Evolutionary conservation across 345 rosid species (phyloP).

Genomic region (Eutrema heterophyllum): DNA sequence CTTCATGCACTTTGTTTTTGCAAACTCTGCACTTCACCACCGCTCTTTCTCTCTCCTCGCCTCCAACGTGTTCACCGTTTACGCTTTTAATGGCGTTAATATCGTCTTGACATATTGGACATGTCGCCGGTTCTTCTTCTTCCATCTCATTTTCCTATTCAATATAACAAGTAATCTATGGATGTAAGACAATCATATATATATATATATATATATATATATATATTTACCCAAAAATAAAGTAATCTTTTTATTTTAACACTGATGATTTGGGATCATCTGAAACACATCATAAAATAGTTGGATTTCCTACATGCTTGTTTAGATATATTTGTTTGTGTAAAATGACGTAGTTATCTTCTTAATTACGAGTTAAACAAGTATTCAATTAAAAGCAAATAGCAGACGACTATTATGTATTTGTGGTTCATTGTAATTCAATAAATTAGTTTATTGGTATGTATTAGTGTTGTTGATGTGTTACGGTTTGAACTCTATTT

Average conservation of each 20-base stretch:
- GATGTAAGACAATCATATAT: neutral
- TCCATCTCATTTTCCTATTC: constrained; percentile 20
- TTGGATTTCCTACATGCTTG: no score
- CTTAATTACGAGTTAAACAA: no score
- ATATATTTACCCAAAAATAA: neutral
- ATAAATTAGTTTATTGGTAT: no score
- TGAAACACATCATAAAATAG: neutral
- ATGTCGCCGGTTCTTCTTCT: constrained; percentile 42
- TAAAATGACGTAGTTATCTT: no score
- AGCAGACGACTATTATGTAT: no score
- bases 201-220: no score
- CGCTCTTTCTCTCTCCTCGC: constrained; percentile 25
- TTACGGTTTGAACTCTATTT: no score
- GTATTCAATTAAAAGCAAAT: no score
- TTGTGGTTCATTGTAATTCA: no score
- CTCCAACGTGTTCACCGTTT: neutral
- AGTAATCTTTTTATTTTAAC: neutral
- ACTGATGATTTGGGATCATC: neutral
- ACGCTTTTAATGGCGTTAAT: constrained; percentile 9
- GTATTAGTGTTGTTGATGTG: no score
- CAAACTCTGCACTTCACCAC: constrained; percentile 62
- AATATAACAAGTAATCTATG: neutral
- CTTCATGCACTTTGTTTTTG: constrained; percentile 67
- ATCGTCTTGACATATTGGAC: constrained; percentile 79
- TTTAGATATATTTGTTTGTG: no score